Evolutionary conservation across 148 eudicot genomes (phyloP).

Genomic region (Nepenthes gracilis): DNA sequence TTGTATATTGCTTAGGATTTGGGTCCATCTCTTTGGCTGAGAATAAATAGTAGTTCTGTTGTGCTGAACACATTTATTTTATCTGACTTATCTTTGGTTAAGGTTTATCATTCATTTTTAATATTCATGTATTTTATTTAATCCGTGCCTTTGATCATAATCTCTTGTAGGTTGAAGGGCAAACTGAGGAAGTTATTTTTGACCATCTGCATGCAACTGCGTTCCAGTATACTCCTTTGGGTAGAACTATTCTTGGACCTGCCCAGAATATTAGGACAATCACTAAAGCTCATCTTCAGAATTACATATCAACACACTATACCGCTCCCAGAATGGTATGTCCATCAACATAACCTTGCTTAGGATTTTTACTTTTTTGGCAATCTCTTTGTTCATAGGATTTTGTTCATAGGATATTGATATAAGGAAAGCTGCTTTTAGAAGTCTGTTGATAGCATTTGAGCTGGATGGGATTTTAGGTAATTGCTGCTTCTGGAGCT

Average conservation of each 20-base stretch:
- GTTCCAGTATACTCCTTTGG: constrained; percentile 80
- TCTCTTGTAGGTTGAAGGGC: constrained; percentile 59
- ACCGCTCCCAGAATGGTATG: constrained; percentile 83
- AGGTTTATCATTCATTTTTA: background rate
- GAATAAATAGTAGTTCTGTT: too few relatives aligned
- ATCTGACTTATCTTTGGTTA: background rate
- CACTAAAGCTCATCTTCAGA: constrained; percentile 50
- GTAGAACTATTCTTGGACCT: constrained; percentile 91
- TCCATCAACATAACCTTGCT: background rate
- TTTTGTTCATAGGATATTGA: background rate
- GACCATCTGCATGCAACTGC: constrained; percentile 96
- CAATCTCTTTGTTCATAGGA: background rate
- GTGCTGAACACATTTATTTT: too few relatives aligned
- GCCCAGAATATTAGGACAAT: constrained; percentile 67
- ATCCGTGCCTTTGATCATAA: background rate
- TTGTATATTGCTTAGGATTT: too few relatives aligned
- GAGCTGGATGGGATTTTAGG: constrained; percentile 27
- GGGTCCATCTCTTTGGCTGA: too few relatives aligned
- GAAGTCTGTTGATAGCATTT: background rate
- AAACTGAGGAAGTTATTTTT: constrained; percentile 84
- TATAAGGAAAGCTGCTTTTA: background rate
- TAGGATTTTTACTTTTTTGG: background rate
- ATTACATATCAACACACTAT: constrained; percentile 79
- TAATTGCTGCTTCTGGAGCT: constrained; percentile 81
- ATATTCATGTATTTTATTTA: constrained; percentile 2